These are phyloP conservation scores for Kodamaea neixiangensis DNA, from an alignment of 805 yeast genomes.

Conservation along the genomic window DNA sequence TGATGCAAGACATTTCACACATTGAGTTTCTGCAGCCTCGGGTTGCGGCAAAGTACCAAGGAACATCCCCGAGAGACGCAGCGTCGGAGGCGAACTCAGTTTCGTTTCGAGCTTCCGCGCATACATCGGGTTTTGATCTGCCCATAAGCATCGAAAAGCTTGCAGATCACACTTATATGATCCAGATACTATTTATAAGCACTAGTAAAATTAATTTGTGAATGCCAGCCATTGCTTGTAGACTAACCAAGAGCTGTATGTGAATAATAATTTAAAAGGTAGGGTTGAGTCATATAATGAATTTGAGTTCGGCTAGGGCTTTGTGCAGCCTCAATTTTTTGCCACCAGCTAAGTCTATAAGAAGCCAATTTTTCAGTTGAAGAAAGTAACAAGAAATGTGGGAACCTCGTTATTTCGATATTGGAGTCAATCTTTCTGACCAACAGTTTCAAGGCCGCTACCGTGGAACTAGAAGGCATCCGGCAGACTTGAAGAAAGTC, in stretches of 20 bases:
- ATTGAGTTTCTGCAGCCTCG: neutral
- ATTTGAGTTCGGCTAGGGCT: neutral
- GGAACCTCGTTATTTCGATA: constrained; percentile 47
- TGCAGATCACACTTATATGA: neutral
- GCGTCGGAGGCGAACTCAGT: neutral
- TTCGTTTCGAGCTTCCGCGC: neutral
- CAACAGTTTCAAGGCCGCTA: constrained; percentile 83
- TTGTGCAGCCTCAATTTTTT: neutral
- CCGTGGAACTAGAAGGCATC: constrained; percentile 65
- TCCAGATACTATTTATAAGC: neutral
- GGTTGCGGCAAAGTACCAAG: neutral
- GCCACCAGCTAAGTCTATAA: neutral
- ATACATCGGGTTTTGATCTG: neutral
- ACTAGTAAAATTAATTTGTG: neutral
- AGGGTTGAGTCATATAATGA: neutral
- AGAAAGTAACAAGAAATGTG: constrained; percentile 20
- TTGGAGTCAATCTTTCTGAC: constrained; percentile 80
- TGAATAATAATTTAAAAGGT: neutral
- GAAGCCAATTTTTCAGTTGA: neutral
- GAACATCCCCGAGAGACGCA: neutral
- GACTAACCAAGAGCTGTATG: neutral
- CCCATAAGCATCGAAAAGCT: neutral
- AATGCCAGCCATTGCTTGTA: neutral
- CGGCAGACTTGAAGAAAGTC: constrained; percentile 63
- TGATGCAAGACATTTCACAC: neutral